Evolutionary conservation across 2,329 filamentous ascomycete genomes (phyloP), one percentile per base, ranked within the genome.

Genomic region (Cladosporium sp.): DNA sequence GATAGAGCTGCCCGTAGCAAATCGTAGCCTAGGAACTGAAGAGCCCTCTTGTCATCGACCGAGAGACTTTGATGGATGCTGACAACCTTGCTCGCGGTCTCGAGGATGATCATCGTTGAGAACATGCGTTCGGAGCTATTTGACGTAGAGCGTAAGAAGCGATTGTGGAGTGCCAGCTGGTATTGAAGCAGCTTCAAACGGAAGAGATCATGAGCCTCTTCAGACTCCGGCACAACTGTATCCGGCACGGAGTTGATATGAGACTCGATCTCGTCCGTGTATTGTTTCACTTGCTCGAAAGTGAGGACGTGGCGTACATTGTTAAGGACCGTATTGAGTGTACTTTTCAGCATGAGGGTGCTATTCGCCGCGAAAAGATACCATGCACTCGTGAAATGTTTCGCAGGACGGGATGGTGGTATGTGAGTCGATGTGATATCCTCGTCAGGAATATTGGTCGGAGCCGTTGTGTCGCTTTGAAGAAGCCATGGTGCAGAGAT

Each of bases 401-500:
- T 54, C 4, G 47, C 13, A 25, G 60, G 59, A 17, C 63, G 57
- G 5, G 63, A 24, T 15, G 62, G 36, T 6, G 66, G 64, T n/a
- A 65, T 36, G 9, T 64, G 63, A 5, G 64, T 58, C 32, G 61
- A 58, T 39, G 64, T 62, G 17, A 83, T 70, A 8, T 78, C 76
- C 28, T 78, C 74, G 58, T 83, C 80, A 28, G 78, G 74, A 17
- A 83, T 66, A 59, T 83, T 82, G 20, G 74, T 67, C 1, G 81
- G 80, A 4, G 76, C 68, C 8, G 72, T 70, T 3, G 74, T 75
- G 59, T 84, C 81, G 58, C 79, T 81, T 37, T 81, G 77, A 2
- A 75, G 60, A 1, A 66, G 66, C 47, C 68, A 73, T 1, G 74
- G 66, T 1, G 72, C 69, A 4, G 76, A 74, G 2, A 79, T 76